Conservation (phyloP, 2,329 filamentous ascomycete genomes). For the Fusarium metavorans region DNA sequence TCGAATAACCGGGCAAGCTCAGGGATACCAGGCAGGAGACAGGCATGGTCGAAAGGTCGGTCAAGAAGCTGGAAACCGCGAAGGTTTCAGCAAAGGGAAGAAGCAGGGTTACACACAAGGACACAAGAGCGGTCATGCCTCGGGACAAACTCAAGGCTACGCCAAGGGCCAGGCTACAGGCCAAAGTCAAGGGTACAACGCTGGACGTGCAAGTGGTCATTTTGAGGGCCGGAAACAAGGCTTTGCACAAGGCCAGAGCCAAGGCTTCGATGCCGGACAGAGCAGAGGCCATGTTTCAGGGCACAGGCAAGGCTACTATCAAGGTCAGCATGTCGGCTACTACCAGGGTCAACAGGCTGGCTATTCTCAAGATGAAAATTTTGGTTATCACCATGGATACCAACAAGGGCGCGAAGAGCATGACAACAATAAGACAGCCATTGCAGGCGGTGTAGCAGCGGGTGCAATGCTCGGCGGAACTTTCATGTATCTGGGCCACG, state of each 20-base stretch:
- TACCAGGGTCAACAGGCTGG: slow-evolving; percentile 8
- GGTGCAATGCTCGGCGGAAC: slow-evolving; percentile 4
- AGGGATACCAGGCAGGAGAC: neutral
- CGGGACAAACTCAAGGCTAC: neutral
- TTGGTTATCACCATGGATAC: neutral
- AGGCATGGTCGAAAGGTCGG: neutral
- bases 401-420: neutral
- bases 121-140: neutral
- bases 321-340: neutral
- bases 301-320: neutral
- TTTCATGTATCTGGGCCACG: slow-evolving; percentile 10
- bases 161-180: neutral
- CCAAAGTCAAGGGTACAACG: neutral
- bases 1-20: neutral
- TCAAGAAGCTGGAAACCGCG: neutral
- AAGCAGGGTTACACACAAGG: neutral
- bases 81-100: neutral
- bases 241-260: neutral
- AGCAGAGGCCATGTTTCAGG: neutral
- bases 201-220: neutral
- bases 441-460: neutral
- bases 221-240: neutral
- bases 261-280: neutral
- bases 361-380: neutral
- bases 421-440: slow-evolving; percentile 5